Percentiles rank a stretch among this genome's conserved stretches.
These are phyloP conservation scores for Neobulgaria alba DNA, from an alignment of 2,329 filamentous ascomycete species.

Conservation along the genomic window DNA sequence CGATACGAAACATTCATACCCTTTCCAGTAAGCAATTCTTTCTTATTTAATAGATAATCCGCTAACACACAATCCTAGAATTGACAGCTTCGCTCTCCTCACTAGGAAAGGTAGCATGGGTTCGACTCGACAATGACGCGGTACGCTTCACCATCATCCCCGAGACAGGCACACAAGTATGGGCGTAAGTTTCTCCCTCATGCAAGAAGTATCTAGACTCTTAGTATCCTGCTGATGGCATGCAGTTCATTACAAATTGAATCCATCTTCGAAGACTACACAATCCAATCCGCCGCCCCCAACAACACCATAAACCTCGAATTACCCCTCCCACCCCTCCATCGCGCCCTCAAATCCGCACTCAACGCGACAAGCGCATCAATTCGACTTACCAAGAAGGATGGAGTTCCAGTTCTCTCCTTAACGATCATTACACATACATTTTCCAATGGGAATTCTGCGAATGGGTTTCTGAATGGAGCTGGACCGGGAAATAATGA, in stretches of 20 bases:
- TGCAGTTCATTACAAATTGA: constrained; percentile 56
- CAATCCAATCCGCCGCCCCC: constrained; percentile 72
- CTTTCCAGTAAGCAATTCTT: constrained; percentile 46
- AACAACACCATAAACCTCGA: constrained; percentile 94
- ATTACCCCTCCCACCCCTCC: constrained; percentile 77
- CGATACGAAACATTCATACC: constrained; percentile 56
- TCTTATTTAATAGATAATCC: neutral
- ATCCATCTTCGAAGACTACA: constrained; percentile 79
- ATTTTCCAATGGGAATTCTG: constrained; percentile 39
- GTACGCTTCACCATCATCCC: constrained; percentile 94
- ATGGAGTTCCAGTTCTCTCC: constrained; percentile 75
- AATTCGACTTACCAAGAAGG: constrained; percentile 87
- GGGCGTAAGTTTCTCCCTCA: constrained; percentile 57
- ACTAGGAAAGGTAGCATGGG: constrained; percentile 36
- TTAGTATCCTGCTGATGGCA: constrained; percentile 18
- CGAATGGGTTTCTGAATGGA: constrained; percentile 22
- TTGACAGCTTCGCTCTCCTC: constrained; percentile 55
- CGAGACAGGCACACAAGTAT: constrained; percentile 90
- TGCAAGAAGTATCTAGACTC: neutral
- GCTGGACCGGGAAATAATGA: constrained; percentile 31
- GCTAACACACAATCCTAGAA: constrained; percentile 31
- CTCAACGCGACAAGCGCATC: constrained; percentile 72
- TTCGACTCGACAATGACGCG: constrained; percentile 72
- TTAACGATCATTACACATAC: constrained; percentile 82
- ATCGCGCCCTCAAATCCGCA: constrained; percentile 86